Percentiles rank a stretch among this genome's conserved stretches.
phyloP scores from a whole-genome alignment of 2,329 filamentous ascomycete genomes.

The Ramichloridium luteum region DNA sequence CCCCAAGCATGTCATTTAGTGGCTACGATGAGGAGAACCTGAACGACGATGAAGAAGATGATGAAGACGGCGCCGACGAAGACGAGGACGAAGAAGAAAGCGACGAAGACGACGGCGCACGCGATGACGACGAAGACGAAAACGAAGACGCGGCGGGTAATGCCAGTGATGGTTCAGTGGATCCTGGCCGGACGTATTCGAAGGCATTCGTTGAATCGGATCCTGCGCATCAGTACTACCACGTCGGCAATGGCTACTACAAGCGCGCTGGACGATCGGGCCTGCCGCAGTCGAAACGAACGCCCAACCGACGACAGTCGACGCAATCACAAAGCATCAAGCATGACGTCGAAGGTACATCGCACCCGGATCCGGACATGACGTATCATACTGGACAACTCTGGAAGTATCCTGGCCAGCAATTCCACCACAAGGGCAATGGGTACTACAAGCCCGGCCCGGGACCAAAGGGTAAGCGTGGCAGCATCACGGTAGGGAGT shows the following conservation, averaged over 20 bases:
- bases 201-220: conserved; percentile 17
- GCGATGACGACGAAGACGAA: conserved; percentile 5
- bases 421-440: conserved; percentile 22
- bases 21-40: conserved; percentile 1
- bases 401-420: conserved; percentile 12
- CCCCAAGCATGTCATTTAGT: conserved; percentile 3
- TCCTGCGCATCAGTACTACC: conserved; percentile 19
- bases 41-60: conserved; percentile 9
- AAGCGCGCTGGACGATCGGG: conserved; percentile 13
- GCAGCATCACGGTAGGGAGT: conserved; percentile 10
- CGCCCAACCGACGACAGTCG: neutral
- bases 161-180: conserved; percentile 5
- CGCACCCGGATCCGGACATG: conserved; percentile 6
- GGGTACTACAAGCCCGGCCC: conserved; percentile 21
- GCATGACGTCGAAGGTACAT: conserved; percentile 4
- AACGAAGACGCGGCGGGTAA: conserved; percentile 4
- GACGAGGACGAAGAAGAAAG: conserved; percentile 7
- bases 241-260: conserved; percentile 20
- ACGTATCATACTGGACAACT: conserved; percentile 13
- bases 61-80: too few relatives aligned
- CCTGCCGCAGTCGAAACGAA: too few relatives aligned
- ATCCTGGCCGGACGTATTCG: conserved; percentile 15
- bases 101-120: conserved; percentile 2
- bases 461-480: conserved; percentile 13
- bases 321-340: neutral